A percentile compares a stretch with the other conserved stretches of the same genome.
phyloP scores from a whole-genome alignment of 108 stramenopile genomes.

The Licmophora abbreviata region DNA sequence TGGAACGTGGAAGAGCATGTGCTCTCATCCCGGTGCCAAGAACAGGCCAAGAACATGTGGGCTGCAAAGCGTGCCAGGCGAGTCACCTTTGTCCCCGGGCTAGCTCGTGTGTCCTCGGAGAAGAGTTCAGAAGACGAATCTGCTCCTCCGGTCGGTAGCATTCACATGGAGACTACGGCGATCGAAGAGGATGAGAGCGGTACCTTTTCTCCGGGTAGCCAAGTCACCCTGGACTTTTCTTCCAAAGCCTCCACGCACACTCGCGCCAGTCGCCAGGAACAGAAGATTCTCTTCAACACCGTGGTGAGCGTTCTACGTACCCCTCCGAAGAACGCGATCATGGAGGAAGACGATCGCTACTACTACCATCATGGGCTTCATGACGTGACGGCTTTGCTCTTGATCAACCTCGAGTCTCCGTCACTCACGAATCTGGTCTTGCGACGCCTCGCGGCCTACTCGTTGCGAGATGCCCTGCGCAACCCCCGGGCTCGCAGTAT shows the following conservation, averaged over 20 bases:
- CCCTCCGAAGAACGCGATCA: neutral
- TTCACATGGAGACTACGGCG: neutral
- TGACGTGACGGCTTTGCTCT: constrained; percentile 36
- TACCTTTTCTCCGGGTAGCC: constrained; percentile 3
- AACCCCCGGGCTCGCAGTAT: neutral
- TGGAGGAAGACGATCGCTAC: constrained; percentile 7
- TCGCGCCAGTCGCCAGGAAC: constrained; percentile 3
- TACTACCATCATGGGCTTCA: constrained; percentile 38
- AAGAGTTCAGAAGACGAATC: neutral
- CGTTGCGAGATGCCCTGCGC: constrained; percentile 1
- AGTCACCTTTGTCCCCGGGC: constrained; percentile 1
- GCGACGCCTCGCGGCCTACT: neutral
- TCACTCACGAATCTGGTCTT: constrained; percentile 5
- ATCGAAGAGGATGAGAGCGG: neutral
- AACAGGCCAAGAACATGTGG: neutral
- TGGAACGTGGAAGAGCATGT: constrained; percentile 12
- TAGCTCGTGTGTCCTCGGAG: neutral
- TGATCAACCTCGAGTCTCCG: constrained; percentile 40
- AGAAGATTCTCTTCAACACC: constrained; percentile 14
- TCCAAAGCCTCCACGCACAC: neutral
- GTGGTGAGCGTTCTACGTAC: constrained; percentile 3
- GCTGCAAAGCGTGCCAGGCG: neutral
- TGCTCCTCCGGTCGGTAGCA: neutral
- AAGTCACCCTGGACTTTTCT: neutral
- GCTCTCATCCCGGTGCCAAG: neutral